These are phyloP conservation scores for Spencermartinsiella europaea DNA, from an alignment of 805 yeast genomes.

Conservation along the genomic window DNA sequence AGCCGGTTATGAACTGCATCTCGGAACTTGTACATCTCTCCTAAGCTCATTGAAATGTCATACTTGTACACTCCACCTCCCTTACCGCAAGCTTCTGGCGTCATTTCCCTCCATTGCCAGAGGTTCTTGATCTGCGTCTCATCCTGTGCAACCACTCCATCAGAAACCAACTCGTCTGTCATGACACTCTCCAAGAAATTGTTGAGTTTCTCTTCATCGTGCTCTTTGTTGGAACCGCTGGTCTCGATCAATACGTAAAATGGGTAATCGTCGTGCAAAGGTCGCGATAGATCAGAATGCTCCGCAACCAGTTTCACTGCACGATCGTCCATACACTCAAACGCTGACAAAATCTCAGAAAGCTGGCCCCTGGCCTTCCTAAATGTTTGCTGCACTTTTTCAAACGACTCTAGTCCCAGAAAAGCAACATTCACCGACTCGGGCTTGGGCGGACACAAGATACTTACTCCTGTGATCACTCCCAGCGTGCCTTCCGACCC, in stretches of 20 bases:
- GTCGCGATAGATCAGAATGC: conserved; percentile 57
- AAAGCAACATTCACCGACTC: conserved; percentile 82
- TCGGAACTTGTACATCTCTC: conserved; percentile 75
- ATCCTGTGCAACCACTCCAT: conserved; percentile 95
- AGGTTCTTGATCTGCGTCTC: conserved; percentile 76
- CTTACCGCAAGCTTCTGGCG: conserved; percentile 81
- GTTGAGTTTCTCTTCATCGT: conserved; percentile 87
- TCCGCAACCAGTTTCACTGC: conserved; percentile 40
- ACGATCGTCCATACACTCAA: conserved; percentile 88
- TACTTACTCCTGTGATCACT: conserved; percentile 81
- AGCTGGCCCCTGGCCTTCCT: conserved; percentile 71
- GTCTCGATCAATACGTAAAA: conserved; percentile 92
- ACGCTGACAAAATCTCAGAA: conserved; percentile 83
- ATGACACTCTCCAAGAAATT: conserved; percentile 74
- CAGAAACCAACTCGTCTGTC: conserved; percentile 80
- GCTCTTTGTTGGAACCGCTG: conserved; percentile 90
- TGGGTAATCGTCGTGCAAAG: conserved; percentile 78
- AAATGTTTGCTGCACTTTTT: conserved; percentile 78
- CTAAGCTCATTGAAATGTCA: conserved; percentile 87
- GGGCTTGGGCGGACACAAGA: conserved; percentile 86
- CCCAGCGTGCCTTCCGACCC: conserved; percentile 95
- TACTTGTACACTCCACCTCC: conserved; percentile 96
- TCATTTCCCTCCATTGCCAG: conserved; percentile 95
- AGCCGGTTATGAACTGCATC: conserved; percentile 67
- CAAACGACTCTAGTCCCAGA: conserved; percentile 74